These are phyloP conservation scores for Candida golubevii DNA, from an alignment of 805 yeast genomes.

Conservation along the genomic window DNA sequence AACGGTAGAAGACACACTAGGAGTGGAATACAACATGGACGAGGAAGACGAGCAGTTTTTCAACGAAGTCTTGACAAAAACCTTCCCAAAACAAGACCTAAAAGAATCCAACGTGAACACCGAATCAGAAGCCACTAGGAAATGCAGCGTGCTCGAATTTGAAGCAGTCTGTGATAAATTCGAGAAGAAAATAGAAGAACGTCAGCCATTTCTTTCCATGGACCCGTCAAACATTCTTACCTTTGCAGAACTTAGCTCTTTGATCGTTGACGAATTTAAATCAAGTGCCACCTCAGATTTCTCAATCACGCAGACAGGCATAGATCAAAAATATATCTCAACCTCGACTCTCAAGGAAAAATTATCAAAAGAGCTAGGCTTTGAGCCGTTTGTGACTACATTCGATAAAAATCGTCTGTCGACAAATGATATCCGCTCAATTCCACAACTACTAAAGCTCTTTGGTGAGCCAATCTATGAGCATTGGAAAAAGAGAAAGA, in stretches of 20 bases:
- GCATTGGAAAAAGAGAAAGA: constrained; percentile 77
- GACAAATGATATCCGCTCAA: constrained; percentile 36
- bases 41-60: constrained; percentile 78
- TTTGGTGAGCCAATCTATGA: constrained; percentile 70
- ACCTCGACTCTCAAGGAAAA: constrained; percentile 55
- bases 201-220: constrained; percentile 83
- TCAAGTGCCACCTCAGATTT: constrained; percentile 21
- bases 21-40: constrained; percentile 84
- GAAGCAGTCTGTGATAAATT: constrained; percentile 71
- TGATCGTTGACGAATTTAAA: constrained; percentile 35
- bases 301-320: constrained; percentile 19
- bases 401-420: constrained; percentile 43
- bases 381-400: constrained; percentile 54
- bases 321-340: constrained; percentile 38
- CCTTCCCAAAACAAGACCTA: constrained; percentile 21
- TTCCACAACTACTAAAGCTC: constrained; percentile 44
- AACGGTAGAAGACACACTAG: constrained; percentile 92
- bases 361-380: constrained; percentile 52
- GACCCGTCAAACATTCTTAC: constrained; percentile 75
- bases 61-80: constrained; percentile 30
- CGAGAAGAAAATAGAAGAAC: constrained; percentile 69
- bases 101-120: constrained; percentile 5
- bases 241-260: constrained; percentile 62
- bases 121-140: constrained; percentile 14
- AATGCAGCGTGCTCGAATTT: constrained; percentile 77